phyloP scores from a whole-genome alignment of 345 rosid species.

The Gossypium thurberi region DNA sequence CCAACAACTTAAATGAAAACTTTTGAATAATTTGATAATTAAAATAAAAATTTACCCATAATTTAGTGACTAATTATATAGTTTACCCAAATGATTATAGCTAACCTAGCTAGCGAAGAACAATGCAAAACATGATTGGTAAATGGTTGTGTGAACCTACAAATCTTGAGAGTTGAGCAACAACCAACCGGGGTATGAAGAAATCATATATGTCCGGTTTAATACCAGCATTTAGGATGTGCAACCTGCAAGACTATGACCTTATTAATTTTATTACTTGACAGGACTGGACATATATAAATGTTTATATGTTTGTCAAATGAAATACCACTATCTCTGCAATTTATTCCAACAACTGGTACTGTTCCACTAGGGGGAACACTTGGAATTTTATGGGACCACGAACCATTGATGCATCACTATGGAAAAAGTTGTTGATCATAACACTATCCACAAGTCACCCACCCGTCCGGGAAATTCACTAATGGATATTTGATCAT shows the following conservation, averaged over 20 bases:
- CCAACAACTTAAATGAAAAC: no score
- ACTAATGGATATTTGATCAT: no score
- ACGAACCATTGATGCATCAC: neutral
- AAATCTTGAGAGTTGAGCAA: neutral
- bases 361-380: neutral
- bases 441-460: no score
- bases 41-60: no score
- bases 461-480: no score
- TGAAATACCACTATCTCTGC: neutral
- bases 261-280: neutral
- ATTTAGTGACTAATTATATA: no score
- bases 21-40: no score
- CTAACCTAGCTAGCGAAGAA: neutral
- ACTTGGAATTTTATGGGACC: constrained; percentile 3
- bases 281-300: neutral
- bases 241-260: neutral
- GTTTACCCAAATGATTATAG: no score
- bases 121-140: neutral
- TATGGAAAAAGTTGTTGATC: neutral
- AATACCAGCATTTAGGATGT: neutral
- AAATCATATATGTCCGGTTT: neutral
- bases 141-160: neutral
- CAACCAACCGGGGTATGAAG: neutral
- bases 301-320: neutral
- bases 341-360: constrained; percentile 7